Evolutionary conservation across 1,139 yeast genomes (phyloP).

Genomic region (Nakaseomyces glabratus): DNA sequence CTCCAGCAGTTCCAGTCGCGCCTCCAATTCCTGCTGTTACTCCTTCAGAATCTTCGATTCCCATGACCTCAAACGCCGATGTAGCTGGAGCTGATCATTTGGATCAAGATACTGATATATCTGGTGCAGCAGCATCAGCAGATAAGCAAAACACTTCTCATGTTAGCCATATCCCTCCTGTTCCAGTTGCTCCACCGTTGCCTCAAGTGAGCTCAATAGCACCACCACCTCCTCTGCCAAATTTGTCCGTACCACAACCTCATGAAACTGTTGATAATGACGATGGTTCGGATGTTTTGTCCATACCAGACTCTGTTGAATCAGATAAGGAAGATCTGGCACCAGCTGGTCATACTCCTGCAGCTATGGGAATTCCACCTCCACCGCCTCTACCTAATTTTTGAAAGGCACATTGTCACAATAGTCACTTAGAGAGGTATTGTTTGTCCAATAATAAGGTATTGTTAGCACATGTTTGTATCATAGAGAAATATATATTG

Average conservation of each 20-base stretch:
- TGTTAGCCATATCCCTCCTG: conserved; percentile 13
- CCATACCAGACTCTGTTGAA: conserved; percentile 33
- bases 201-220: conserved; percentile 11
- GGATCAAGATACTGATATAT: too few species aligned
- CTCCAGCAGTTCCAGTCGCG: conserved; percentile 19
- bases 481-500: too few species aligned
- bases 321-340: conserved; percentile 24
- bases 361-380: conserved; percentile 26
- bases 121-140: conserved; percentile 9
- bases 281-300: conserved; percentile 29
- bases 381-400: conserved; percentile 27
- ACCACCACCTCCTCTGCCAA: conserved; percentile 27
- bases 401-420: too few species aligned
- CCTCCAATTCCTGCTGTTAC: conserved; percentile 14
- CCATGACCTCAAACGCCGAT: too few species aligned
- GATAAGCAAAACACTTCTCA: neutral
- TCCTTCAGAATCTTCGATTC: conserved; percentile 1
- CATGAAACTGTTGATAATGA: conserved; percentile 10
- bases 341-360: conserved; percentile 8
- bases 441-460: too few species aligned
- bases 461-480: too few species aligned
- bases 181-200: conserved; percentile 23
- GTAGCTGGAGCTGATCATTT: too few species aligned
- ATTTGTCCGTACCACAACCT: conserved; percentile 16
- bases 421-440: too few species aligned